Evolutionary conservation across 2,329 filamentous ascomycete genomes (phyloP).

Genomic region (Penicillium sp.): DNA sequence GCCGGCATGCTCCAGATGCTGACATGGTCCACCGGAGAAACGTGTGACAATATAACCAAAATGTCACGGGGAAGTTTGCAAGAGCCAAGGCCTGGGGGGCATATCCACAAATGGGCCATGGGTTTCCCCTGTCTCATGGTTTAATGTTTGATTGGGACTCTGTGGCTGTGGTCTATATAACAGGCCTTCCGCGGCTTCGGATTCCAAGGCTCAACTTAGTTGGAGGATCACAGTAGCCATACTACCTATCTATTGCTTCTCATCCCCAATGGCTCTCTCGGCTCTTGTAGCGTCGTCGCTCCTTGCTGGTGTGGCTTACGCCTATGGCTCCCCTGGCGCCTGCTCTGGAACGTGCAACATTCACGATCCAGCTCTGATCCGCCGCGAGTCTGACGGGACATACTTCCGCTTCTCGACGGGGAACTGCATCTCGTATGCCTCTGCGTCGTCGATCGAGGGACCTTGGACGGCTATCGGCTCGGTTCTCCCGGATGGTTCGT

Average conservation of each 20-base stretch:
- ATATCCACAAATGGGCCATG: background rate
- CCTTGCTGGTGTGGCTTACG: constrained; percentile 26
- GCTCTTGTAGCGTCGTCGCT: constrained; percentile 15
- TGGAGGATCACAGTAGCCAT: background rate
- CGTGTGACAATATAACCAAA: background rate
- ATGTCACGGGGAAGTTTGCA: background rate
- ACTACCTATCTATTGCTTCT: background rate
- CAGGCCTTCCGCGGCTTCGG: background rate
- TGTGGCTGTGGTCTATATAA: background rate
- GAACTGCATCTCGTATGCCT: constrained; percentile 55
- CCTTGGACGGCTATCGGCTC: constrained; percentile 58
- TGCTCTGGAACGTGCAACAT: constrained; percentile 40
- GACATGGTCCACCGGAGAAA: background rate
- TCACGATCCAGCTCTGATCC: constrained; percentile 57
- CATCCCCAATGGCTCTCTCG: constrained; percentile 14
- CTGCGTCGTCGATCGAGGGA: constrained; percentile 52
- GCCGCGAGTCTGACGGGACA: constrained; percentile 51
- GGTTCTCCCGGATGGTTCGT: constrained; percentile 52
- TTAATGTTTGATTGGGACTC: background rate
- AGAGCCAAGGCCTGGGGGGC: background rate
- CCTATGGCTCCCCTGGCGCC: constrained; percentile 36
- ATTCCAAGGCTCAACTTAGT: background rate
- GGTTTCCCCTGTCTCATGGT: background rate
- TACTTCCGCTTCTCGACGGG: constrained; percentile 62
- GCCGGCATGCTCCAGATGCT: background rate